Evolutionary conservation across 345 rosid genomes (phyloP), one percentile per base, ranked within the genome.

Genomic region (Nephelium lappaceum): DNA sequence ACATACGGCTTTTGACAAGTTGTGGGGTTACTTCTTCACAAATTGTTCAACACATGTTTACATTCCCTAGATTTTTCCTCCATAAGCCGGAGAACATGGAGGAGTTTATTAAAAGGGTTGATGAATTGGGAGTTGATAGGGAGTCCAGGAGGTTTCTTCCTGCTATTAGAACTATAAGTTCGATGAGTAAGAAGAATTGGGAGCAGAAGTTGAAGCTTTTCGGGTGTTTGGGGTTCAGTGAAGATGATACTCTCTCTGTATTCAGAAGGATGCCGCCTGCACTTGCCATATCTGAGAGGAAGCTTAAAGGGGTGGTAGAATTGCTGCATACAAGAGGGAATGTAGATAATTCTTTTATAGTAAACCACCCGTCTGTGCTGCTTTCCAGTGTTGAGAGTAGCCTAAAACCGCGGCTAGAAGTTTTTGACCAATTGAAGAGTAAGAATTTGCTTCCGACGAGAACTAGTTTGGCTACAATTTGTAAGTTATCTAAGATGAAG

Each of bases 71-170:
- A 23, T 36, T 83, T 62, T 85, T 85, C 67, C 75, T 85, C 23
- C 3, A 23, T 14, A 80, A 61, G 31, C 84, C 82, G 0, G 84
- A 85, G 61, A 47, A 0, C 6, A 9, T 87, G 4, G 66, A 62
- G 67, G 64, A 41, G 21, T 72, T 74, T 42, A 83, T 78, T 68
- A 51, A 58, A 65, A 81, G 79, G 68, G 82, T 77, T 1, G 88
- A 85, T 42, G 85, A 81, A 57, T 68, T 87, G 63, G 86, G 86
- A 19, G 25, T 83, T 4, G 67, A 81, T 74, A 71, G 83, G 69
- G 58, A 77, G 11, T 83, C 88, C 7, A 81, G 39, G 10, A 60
- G 23, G 87, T 79, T 72, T 78, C 67, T 87, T 67, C 15, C 27
- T 43, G 83, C 83, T 12, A 66, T 84, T 77, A 73, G 84, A 38